Conservation (phyloP, 2,329 filamentous ascomycete genomes). For the Taxawa tesnikishii region DNA sequence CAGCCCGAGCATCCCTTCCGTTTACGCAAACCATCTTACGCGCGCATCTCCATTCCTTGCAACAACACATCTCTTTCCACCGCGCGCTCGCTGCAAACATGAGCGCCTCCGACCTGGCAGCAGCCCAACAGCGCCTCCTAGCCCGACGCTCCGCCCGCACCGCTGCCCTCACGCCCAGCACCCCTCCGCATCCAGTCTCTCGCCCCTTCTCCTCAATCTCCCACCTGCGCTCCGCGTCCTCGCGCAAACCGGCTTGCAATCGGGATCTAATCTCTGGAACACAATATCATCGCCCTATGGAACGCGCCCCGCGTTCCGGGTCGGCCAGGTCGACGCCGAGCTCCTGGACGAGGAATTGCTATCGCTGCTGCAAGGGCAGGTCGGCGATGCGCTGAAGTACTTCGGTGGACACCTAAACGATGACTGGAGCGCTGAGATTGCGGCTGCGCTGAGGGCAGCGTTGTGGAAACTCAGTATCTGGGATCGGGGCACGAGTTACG, state of each 20-base stretch:
- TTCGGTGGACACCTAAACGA: conserved; percentile 68
- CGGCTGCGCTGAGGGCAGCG: conserved; percentile 60
- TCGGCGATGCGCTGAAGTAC: conserved; percentile 79
- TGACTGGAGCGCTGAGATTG: conserved; percentile 79
- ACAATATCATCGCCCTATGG: conserved; percentile 54
- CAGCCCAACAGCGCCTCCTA: conserved; percentile 76
- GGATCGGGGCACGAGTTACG: conserved; percentile 94
- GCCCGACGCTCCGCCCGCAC: conserved; percentile 65
- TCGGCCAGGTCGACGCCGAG: conserved; percentile 93
- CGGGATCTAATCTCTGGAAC: conserved; percentile 57
- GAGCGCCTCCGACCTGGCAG: conserved; percentile 62
- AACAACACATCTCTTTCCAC: no score
- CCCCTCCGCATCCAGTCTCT: conserved; percentile 12
- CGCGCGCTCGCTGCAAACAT: no score
- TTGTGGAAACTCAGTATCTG: conserved; percentile 94
- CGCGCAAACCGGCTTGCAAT: conserved; percentile 6
- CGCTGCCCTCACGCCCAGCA: conserved; percentile 41
- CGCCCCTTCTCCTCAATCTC: conserved; percentile 21
- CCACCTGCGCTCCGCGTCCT: conserved; percentile 46
- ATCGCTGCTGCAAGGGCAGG: conserved; percentile 72
- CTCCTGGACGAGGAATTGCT: conserved; percentile 88
- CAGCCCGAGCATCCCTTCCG: no score
- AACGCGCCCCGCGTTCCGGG: conserved; percentile 74
- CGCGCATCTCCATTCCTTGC: no score
- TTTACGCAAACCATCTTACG: no score